Conservation (phyloP, 225 moss, liverwort and hornwort genomes). For the Pleurozium schreberi region DNA sequence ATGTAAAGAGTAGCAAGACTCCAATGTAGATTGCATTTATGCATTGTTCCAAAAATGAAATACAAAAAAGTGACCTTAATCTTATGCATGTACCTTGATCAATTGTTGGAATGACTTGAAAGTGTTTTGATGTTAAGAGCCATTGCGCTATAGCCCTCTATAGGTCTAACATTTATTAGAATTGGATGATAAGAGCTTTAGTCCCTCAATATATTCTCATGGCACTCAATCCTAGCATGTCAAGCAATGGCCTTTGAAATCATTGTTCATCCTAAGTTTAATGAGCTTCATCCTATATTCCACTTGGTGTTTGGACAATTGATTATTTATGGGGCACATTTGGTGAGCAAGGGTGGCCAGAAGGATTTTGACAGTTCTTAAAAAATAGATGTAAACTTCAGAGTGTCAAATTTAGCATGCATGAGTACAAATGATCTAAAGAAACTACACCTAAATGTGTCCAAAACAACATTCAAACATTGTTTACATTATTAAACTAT, state of each 20-base stretch:
- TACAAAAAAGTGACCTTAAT: not conserved
- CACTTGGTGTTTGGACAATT: not conserved
- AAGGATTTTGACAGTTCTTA: not conserved
- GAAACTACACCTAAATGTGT: not conserved
- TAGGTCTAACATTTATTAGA: fast-evolving
- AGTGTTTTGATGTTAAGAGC: not conserved
- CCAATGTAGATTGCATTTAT: not conserved
- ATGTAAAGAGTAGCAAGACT: not conserved
- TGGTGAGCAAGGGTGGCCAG: fast-evolving
- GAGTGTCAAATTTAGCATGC: fast-evolving
- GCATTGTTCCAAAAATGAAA: not conserved
- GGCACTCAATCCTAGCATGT: not conserved
- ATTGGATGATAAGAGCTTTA: not conserved
- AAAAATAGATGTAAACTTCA: not conserved
- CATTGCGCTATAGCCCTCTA: fast-evolving
- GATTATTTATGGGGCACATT: not conserved
- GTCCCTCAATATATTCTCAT: not conserved
- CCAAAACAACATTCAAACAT: not conserved
- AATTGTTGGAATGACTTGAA: not conserved
- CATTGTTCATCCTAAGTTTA: not conserved
- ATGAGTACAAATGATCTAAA: not conserved
- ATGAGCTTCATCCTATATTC: not conserved
- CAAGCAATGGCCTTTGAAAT: not conserved
- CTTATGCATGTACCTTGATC: fast-evolving
- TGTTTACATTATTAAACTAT: too few species aligned